Evolutionary conservation across 257 asterid genomes (phyloP), one percentile per base, ranked within the genome.

Genomic region (Ligustrum vulgare): DNA sequence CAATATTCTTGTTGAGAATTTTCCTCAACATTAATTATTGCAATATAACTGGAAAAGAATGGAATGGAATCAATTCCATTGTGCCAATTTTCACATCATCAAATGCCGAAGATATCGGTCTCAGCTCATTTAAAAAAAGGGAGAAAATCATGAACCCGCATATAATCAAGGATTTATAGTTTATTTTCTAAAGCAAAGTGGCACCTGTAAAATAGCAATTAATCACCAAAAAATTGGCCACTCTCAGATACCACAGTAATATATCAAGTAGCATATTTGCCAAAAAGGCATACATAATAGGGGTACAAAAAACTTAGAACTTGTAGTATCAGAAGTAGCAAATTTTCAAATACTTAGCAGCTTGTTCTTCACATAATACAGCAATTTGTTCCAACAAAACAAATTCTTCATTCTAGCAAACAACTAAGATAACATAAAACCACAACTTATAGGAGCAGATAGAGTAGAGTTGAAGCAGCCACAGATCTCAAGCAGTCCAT

Each of bases 401-500:
- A 86, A 79, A 64, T 77, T 84, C 79, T 85, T 79, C 84, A 79
- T 69, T 78, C 90, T 83, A 89, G 79, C 86, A 87, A 87, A 87
- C 39, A 78, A 76, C 79, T 74, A 51, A 51, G 62, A 84, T 77
- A 85, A 87, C 91, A 93, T 79, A 87, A 81, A 83, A 81, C 93
- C 91, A 91, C 84, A 89, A 86, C 87, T 82, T 77, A 86, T 73
- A 78, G 86, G 84, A 81, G 88, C 91, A 91, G 91, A 89, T 86
- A 91, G 83, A 84, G 86, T 62, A 83, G 84, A 86, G 88, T 47
- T 85, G 96, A 89, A 87, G 96, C 97, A 90, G 94, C 97, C 90
- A 93, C 93, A 91, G 95, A 87, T 86, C 88, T 86, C 88, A 87
- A 90, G 94, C 96, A 93, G 89, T 86, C 91, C 96, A 85, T 84